Conservation (phyloP, 352 stramenopile genomes). For the Phytophthora quininea region DNA sequence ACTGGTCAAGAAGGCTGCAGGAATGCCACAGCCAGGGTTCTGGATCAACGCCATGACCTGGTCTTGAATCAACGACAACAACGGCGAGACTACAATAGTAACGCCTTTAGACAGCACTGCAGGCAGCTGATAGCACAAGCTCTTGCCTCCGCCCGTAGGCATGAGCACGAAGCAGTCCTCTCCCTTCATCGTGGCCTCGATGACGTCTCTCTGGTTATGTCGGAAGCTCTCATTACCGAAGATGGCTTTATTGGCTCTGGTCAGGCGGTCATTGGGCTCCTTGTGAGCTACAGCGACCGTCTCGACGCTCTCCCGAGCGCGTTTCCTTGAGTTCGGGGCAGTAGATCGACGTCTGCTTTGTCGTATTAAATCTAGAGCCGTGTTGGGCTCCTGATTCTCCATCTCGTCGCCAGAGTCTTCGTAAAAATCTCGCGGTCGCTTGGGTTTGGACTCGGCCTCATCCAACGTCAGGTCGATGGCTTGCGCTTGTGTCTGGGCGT, state of each 20-base stretch:
- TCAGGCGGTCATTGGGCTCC: constrained; percentile 41
- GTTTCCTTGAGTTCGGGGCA: constrained; percentile 20
- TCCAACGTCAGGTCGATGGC: constrained; percentile 57
- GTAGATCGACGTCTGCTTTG: constrained; percentile 20
- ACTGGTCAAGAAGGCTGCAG: constrained; percentile 76
- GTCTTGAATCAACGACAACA: constrained; percentile 95
- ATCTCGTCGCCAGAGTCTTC: constrained; percentile 59
- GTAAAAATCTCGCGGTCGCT: constrained; percentile 47
- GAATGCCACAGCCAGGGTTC: constrained; percentile 67
- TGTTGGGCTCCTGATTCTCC: constrained; percentile 59
- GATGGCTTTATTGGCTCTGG: constrained; percentile 62
- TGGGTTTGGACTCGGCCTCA: constrained; percentile 11
- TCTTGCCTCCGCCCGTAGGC: constrained; percentile 92
- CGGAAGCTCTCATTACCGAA: constrained; percentile 88
- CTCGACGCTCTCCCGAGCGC: constrained; percentile 3
- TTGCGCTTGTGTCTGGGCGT: constrained; percentile 8
- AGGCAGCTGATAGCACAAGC: constrained; percentile 92
- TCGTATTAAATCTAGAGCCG: constrained; percentile 56
- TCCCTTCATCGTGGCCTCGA: constrained; percentile 90
- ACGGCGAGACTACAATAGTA: constrained; percentile 93
- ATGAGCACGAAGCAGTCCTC: constrained; percentile 95
- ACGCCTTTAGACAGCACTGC: constrained; percentile 74
- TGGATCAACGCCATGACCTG: constrained; percentile 87
- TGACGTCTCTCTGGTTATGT: constrained; percentile 91
- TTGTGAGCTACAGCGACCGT: background rate